A percentile compares a stretch with the other conserved stretches of the same genome.
These are phyloP conservation scores for Erythrobasidium yunnanense DNA, from an alignment of 768 basidiomycete genomes.

Conservation along the genomic window DNA sequence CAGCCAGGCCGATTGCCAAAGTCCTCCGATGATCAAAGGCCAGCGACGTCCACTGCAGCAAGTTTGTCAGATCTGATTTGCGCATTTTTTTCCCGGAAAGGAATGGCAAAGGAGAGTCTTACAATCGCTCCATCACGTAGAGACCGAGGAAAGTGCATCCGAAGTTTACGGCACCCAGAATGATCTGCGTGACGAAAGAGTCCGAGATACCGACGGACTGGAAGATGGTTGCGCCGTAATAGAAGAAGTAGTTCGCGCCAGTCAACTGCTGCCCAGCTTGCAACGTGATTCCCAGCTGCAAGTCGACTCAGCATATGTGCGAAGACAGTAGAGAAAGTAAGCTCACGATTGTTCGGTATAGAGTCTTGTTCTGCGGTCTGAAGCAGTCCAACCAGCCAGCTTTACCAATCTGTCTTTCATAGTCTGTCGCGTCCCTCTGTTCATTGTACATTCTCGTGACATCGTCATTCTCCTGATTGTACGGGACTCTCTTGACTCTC, in stretches of 20 bases:
- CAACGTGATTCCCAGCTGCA: constrained; percentile 49
- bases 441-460: constrained; percentile 45
- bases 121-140: constrained; percentile 56
- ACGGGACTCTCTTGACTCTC: constrained; percentile 27
- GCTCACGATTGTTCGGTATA: constrained; percentile 44
- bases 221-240: constrained; percentile 54
- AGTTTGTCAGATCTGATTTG: too few relatives aligned
- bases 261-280: constrained; percentile 65
- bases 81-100: too few relatives aligned
- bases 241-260: constrained; percentile 41
- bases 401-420: constrained; percentile 45
- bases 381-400: constrained; percentile 64
- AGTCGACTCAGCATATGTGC: too few relatives aligned
- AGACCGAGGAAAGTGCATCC: constrained; percentile 56
- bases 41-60: constrained; percentile 49
- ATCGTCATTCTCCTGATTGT: constrained; percentile 30
- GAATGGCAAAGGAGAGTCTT: constrained; percentile 33
- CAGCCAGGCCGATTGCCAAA: constrained; percentile 39
- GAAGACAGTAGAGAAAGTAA: background rate
- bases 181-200: constrained; percentile 62
- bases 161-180: constrained; percentile 64
- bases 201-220: constrained; percentile 56
- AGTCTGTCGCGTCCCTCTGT: constrained; percentile 49
- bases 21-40: constrained; percentile 53
- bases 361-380: constrained; percentile 49